These are phyloP conservation scores for Endothia cerciana DNA, from an alignment of 2,329 filamentous ascomycete genomes.

Conservation along the genomic window DNA sequence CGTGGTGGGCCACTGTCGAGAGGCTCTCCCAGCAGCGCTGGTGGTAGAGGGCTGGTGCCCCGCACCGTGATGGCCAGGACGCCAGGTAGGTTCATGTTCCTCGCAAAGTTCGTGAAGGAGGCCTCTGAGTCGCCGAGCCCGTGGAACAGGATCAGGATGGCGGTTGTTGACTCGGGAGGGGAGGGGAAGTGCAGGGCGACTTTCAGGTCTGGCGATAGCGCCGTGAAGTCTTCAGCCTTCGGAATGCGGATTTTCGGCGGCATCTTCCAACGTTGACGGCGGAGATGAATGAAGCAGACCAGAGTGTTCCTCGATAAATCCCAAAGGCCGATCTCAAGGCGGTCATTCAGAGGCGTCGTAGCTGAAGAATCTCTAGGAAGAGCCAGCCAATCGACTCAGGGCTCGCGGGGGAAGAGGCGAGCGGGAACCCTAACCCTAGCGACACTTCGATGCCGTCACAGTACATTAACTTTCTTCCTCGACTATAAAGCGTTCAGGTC, in stretches of 20 bases:
- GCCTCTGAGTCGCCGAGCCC: conserved; percentile 77
- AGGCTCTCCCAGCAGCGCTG: conserved; percentile 60
- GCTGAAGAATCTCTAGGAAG: neutral
- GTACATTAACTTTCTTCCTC: too few species aligned
- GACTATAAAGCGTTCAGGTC: too few species aligned
- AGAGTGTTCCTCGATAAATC: neutral
- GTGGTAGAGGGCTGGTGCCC: conserved; percentile 70
- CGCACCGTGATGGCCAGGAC: conserved; percentile 76
- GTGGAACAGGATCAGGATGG: conserved; percentile 81
- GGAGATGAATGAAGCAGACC: neutral
- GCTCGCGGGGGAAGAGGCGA: too few species aligned
- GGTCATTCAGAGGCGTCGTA: neutral
- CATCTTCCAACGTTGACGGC: conserved; percentile 35
- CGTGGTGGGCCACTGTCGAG: conserved; percentile 32
- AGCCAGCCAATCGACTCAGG: too few species aligned
- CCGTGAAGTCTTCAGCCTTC: conserved; percentile 52
- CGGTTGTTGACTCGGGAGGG: conserved; percentile 65
- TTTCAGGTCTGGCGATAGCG: conserved; percentile 46
- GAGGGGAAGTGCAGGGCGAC: conserved; percentile 53
- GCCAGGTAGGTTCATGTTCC: conserved; percentile 72
- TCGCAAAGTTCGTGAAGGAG: conserved; percentile 71
- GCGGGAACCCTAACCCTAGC: conserved; percentile 34
- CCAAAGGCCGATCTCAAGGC: neutral
- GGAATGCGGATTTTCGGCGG: conserved; percentile 52
- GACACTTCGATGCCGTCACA: too few species aligned